Percentiles rank a stretch among this genome's conserved stretches.
phyloP scores from a whole-genome alignment of 352 stramenopile species.

The Phytophthora meadii region DNA sequence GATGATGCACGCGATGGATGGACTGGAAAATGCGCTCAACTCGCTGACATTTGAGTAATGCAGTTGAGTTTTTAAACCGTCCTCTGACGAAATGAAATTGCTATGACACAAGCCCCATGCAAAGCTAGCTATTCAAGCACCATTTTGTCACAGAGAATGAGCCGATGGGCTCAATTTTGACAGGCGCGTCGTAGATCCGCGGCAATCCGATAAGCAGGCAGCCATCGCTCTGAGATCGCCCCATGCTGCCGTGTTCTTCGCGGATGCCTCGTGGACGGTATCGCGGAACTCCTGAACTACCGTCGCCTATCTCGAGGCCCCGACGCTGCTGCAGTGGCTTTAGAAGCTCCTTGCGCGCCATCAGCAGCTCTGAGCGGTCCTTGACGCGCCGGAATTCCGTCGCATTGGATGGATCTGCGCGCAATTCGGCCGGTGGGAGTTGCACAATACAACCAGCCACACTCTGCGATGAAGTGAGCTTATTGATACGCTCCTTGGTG shows the following conservation, averaged over 20 bases:
- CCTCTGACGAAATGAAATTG: conserved; percentile 2
- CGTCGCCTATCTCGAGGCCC: conserved; percentile 5
- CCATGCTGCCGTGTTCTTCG: conserved; percentile 29
- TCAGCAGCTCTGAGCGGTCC: conserved; percentile 57
- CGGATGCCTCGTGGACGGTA: conserved; percentile 30
- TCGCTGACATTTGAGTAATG: conserved; percentile 11
- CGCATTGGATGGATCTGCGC: conserved; percentile 39
- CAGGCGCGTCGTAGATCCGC: conserved; percentile 42
- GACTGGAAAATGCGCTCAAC: conserved; percentile 55
- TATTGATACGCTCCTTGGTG: conserved; percentile 66
- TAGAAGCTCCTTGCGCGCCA: conserved; percentile 55
- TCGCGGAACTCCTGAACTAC: neutral
- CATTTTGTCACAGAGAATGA: conserved; percentile 57
- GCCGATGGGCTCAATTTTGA: conserved; percentile 41
- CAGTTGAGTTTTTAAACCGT: neutral
- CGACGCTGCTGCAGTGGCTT: conserved; percentile 54
- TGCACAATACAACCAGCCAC: conserved; percentile 65
- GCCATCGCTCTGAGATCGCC: conserved; percentile 36
- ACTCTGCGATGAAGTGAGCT: conserved; percentile 65
- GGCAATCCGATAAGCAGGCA: conserved; percentile 38
- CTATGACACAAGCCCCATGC: neutral
- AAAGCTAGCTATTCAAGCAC: conserved; percentile 19
- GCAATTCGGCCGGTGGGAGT: conserved; percentile 31
- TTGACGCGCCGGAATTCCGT: conserved; percentile 60
- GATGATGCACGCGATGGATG: conserved; percentile 67